Base-by-base conservation (phyloP, 2,329 filamentous ascomycete species). In the Neopestalotiopsis sp. region DNA sequence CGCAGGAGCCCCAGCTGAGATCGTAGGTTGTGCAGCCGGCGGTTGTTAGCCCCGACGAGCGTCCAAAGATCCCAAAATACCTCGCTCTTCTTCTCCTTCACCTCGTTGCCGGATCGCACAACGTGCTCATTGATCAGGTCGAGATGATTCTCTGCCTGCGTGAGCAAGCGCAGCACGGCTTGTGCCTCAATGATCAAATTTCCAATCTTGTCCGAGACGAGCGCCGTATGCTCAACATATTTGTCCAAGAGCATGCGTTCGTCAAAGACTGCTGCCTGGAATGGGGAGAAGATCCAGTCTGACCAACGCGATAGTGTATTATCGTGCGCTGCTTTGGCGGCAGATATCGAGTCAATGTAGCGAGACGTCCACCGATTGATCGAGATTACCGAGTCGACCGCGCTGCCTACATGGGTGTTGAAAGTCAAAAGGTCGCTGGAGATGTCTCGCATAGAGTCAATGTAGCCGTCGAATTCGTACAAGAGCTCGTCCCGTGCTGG, bases 301-400 rank as follows among this genome's bases (percentile, higher is more conserved):
- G 80, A 74, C 77, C 82, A 81, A 73, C 74, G 80, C 65, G 74
- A 85, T 28, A 86, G 17, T 67, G 75, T 65, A 62, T 76, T 75
- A 9, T 77, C 71, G 13, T 74, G 71, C 3, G 75, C 72, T 4
- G 79, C 77, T 30, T 76, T 56, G 9, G 82, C 76, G 7, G 80
- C 70, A 0, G 83, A 83, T n/a, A 93, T 83, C 7, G 87, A 88
- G 73, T 91, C 87, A 61, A 94, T 87, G 61, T 91, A 89, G 17
- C 89, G 86, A 62, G 90, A 86, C 0, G 93, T 95, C 91, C 91
- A 94, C 67, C 88, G 88, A 75, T 94, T 94, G 68, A 92, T 93
- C 71, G 86, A 88, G 69, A 95, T 90, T 64, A 95, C 90, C 45
- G 88, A 88, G 75, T 95, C 93, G 45, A 95, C 90, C 1, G 91